phyloP scores from a whole-genome alignment of 768 basidiomycete genomes.

The Candolleomyces aberdarensis region DNA sequence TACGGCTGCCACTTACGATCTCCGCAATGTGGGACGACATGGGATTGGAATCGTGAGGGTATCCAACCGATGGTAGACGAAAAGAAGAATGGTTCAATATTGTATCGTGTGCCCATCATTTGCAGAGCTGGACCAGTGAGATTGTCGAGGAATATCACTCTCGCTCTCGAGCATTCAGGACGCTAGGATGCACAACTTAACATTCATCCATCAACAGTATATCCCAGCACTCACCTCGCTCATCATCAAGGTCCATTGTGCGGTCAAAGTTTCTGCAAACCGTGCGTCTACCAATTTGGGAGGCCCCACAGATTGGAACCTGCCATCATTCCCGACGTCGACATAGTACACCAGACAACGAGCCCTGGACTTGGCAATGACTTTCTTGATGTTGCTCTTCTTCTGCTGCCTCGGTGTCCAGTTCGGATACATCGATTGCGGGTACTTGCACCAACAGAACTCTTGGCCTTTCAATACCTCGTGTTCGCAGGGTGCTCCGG shows the following conservation, averaged over 20 bases:
- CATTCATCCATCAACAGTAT: background rate
- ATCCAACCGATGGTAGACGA: conserved; percentile 61
- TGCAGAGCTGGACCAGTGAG: conserved; percentile 48
- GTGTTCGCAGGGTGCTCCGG: conserved; percentile 29
- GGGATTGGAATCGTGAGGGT: conserved; percentile 55
- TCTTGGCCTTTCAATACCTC: conserved; percentile 15
- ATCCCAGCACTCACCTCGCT: conserved; percentile 26
- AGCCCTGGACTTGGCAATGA: background rate
- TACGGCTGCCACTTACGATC: conserved; percentile 33
- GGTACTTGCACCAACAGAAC: conserved; percentile 35
- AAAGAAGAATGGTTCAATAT: conserved; percentile 63
- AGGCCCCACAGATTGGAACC: conserved; percentile 25
- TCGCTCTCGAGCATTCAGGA: conserved; percentile 29
- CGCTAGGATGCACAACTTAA: background rate
- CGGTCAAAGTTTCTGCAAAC: conserved; percentile 18
- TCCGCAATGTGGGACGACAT: conserved; percentile 25
- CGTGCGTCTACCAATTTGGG: conserved; percentile 27
- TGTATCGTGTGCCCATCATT: conserved; percentile 57
- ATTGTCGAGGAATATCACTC: conserved; percentile 51
- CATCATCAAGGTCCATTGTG: conserved; percentile 8
- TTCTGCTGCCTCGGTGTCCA: conserved; percentile 45
- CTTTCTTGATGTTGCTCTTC: conserved; percentile 30
- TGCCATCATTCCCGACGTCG: conserved; percentile 33
- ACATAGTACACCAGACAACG: conserved; percentile 33
- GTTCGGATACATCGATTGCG: conserved; percentile 44